Percentiles rank a stretch among this genome's conserved stretches.
phyloP scores from a whole-genome alignment of 1,284 basidiomycete genomes.

The Cyathus pygmaeus region DNA sequence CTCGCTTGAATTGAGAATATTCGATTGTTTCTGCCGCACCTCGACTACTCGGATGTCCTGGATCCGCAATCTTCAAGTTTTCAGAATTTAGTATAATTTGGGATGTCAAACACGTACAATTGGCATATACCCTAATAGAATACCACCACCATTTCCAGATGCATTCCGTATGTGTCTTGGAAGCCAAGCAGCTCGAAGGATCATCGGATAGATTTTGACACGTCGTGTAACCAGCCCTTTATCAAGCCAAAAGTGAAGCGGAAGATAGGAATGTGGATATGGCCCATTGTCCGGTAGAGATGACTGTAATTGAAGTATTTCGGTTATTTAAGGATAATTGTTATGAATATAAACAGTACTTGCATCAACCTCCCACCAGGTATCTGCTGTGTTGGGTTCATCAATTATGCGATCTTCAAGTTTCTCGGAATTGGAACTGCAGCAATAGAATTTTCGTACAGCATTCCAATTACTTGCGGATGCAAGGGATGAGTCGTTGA shows the following conservation, averaged over 20 bases:
- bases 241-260: conserved; percentile 42
- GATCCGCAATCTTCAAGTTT: background rate
- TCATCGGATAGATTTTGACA: conserved; percentile 39
- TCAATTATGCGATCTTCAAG: conserved; percentile 17
- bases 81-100: background rate
- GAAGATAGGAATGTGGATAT: conserved; percentile 31
- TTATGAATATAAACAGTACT: conserved; percentile 1
- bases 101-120: background rate
- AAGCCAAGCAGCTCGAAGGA: conserved; percentile 29
- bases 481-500: conserved; percentile 29
- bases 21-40: background rate
- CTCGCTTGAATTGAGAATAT: background rate
- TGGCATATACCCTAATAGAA: conserved; percentile 24
- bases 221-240: conserved; percentile 36
- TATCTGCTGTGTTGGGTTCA: conserved; percentile 34
- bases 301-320: conserved; percentile 5
- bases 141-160: conserved; percentile 43
- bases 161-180: conserved; percentile 36
- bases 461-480: conserved; percentile 27
- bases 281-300: conserved; percentile 7
- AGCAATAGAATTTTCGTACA: conserved; percentile 27
- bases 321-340: background rate
- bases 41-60: background rate
- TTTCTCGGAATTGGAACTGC: conserved; percentile 9
- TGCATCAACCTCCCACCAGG: conserved; percentile 36